Conservation (phyloP, 139 green algal genomes). For the Pleodorina starrii region DNA sequence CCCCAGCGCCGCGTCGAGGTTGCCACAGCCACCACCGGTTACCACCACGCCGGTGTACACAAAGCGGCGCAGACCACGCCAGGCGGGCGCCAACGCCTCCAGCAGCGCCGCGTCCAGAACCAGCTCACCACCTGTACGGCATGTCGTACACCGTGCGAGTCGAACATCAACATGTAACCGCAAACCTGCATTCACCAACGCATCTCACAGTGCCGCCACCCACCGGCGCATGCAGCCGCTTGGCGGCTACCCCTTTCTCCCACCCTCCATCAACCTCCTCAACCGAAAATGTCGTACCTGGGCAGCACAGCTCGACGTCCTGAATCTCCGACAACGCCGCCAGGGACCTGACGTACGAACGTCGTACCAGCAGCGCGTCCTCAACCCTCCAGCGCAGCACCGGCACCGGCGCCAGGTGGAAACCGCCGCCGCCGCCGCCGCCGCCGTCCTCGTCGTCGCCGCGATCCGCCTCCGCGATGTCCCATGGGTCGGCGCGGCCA, state of each 20-base stretch:
- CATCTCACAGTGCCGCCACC: no score
- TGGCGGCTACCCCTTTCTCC: no score
- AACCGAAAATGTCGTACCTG: constrained; percentile 5
- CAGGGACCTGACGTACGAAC: background rate
- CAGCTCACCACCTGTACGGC: constrained; percentile 24
- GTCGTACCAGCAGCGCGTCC: background rate
- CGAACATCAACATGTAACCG: no score
- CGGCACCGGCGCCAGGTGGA: background rate
- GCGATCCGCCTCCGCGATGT: no score
- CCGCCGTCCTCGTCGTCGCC: background rate
- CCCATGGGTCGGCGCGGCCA: background rate
- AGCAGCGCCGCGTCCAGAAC: constrained; percentile 10
- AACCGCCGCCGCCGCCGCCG: background rate
- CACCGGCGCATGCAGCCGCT: no score
- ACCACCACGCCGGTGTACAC: background rate
- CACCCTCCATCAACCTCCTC: no score
- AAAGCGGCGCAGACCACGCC: background rate
- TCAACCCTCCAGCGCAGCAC: background rate
- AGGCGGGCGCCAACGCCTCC: background rate
- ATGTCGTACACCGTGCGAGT: no score
- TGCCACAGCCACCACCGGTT: no score
- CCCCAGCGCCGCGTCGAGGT: background rate
- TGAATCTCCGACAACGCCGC: constrained; percentile 15
- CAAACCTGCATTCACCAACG: no score
- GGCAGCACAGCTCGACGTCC: constrained; percentile 27